These are phyloP conservation scores for Borovskyia barvae DNA, from an alignment of 208 protist species.

Conservation along the genomic window DNA sequence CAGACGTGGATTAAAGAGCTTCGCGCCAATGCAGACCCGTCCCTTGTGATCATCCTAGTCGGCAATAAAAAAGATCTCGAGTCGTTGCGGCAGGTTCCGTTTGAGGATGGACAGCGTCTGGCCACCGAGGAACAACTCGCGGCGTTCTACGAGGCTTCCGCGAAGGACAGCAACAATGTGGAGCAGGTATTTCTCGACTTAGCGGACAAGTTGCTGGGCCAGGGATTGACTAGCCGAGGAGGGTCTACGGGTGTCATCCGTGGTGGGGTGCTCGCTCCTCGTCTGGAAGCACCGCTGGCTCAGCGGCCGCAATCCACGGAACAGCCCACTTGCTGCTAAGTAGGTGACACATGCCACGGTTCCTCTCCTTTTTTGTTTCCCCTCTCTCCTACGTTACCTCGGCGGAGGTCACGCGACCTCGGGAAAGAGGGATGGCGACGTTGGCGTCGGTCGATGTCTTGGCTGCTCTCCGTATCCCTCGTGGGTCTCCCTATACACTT, in stretches of 20 bases:
- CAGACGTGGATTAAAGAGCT: conserved; percentile 98
- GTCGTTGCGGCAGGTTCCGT: conserved; percentile 73
- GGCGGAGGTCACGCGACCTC: no score
- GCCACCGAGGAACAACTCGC: conserved; percentile 71
- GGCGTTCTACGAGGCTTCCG: conserved; percentile 85
- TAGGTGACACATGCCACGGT: background rate
- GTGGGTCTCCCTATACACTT: conserved; percentile 2
- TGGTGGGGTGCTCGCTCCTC: conserved; percentile 19
- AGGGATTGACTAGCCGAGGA: conserved; percentile 44
- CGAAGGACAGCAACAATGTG: conserved; percentile 87
- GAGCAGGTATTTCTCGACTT: conserved; percentile 87
- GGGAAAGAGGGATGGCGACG: no score
- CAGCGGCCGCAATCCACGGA: conserved; percentile 18
- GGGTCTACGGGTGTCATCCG: conserved; percentile 8
- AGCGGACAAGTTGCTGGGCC: conserved; percentile 92
- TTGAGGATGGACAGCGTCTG: conserved; percentile 66
- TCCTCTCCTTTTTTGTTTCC: no score
- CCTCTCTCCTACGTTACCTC: no score
- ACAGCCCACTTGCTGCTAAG: conserved; percentile 32
- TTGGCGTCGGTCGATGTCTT: no score
- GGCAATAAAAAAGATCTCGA: conserved; percentile 97
- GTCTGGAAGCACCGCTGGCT: conserved; percentile 26
- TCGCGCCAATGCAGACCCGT: conserved; percentile 81
- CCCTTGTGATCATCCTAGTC: conserved; percentile 91
- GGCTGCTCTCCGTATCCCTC: background rate